Percentiles rank a stretch among this genome's conserved stretches.
phyloP scores from a whole-genome alignment of 805 yeast genomes.

The Yueomyces sp. region DNA sequence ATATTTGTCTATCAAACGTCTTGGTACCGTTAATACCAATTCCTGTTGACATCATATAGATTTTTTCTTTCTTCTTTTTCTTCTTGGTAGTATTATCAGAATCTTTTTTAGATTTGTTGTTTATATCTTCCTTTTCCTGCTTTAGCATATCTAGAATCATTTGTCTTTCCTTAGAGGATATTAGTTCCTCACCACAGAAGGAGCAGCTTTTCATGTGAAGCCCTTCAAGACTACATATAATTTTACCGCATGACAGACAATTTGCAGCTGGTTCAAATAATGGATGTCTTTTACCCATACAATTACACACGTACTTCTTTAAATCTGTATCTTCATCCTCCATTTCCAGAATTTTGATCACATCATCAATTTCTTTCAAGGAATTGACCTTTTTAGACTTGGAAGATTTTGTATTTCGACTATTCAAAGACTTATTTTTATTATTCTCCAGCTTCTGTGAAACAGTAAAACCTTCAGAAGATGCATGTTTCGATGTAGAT shows the following conservation, averaged over 20 bases:
- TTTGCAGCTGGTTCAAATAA: slow-evolving; percentile 84
- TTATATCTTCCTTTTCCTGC: slow-evolving; percentile 37
- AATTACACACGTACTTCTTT: slow-evolving; percentile 40
- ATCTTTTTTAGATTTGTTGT: slow-evolving; percentile 10
- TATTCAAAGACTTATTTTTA: neutral
- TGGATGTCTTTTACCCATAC: slow-evolving; percentile 84
- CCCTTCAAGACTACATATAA: slow-evolving; percentile 84
- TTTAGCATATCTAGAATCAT: slow-evolving; percentile 42
- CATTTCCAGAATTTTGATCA: slow-evolving; percentile 39
- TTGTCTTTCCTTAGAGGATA: slow-evolving; percentile 46
- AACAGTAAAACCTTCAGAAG: neutral
- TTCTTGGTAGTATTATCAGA: slow-evolving; percentile 6
- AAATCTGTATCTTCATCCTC: slow-evolving; percentile 10
- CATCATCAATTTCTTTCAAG: slow-evolving; percentile 52
- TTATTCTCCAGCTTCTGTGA: neutral
- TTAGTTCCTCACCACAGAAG: slow-evolving; percentile 57
- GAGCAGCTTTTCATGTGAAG: slow-evolving; percentile 65
- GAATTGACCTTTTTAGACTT: slow-evolving; percentile 32
- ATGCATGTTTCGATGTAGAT: neutral
- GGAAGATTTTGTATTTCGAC: neutral
- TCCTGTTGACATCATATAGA: slow-evolving; percentile 42
- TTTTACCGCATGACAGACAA: slow-evolving; percentile 87
- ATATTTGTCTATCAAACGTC: slow-evolving; percentile 53
- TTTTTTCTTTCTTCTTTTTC: slow-evolving; percentile 23
- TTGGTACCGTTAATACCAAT: slow-evolving; percentile 54